phyloP scores from a whole-genome alignment of 768 basidiomycete species.

The Suillus americanus region DNA sequence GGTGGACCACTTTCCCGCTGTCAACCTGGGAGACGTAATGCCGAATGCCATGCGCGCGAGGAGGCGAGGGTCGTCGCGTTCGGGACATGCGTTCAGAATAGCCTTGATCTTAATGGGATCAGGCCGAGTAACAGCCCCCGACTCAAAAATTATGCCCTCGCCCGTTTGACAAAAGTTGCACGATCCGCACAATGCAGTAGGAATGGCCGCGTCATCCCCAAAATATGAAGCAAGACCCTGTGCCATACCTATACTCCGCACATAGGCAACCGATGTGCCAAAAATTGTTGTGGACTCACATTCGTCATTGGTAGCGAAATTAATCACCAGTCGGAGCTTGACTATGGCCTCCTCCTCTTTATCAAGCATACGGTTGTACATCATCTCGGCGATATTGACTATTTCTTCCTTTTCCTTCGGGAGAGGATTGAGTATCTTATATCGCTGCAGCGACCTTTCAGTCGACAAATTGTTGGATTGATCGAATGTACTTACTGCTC shows the following conservation, averaged over 20 bases:
- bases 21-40: conserved; percentile 44
- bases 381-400: conserved; percentile 28
- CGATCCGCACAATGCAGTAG: conserved; percentile 37
- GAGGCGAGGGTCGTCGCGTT: conserved; percentile 47
- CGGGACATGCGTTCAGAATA: conserved; percentile 43
- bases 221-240: conserved; percentile 43
- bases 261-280: background rate
- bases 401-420: conserved; percentile 34
- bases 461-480: background rate
- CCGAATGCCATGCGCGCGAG: conserved; percentile 54
- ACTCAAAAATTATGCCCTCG: conserved; percentile 31
- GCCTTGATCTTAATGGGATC: conserved; percentile 32
- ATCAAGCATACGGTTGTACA: conserved; percentile 38
- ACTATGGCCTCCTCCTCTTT: conserved; percentile 43
- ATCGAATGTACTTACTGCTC: conserved; percentile 26
- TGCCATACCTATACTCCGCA: conserved; percentile 36
- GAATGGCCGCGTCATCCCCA: conserved; percentile 41
- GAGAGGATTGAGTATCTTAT: conserved; percentile 34
- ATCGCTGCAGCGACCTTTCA: conserved; percentile 29
- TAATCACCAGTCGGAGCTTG: conserved; percentile 39
- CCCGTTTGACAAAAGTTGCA: conserved; percentile 46
- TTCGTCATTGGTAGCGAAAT: conserved; percentile 36
- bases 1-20: conserved; percentile 40
- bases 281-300: conserved; percentile 27
- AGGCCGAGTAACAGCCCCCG: conserved; percentile 18